phyloP scores from a whole-genome alignment of 176 grass and related monocot species.

The Musa acuminata region DNA sequence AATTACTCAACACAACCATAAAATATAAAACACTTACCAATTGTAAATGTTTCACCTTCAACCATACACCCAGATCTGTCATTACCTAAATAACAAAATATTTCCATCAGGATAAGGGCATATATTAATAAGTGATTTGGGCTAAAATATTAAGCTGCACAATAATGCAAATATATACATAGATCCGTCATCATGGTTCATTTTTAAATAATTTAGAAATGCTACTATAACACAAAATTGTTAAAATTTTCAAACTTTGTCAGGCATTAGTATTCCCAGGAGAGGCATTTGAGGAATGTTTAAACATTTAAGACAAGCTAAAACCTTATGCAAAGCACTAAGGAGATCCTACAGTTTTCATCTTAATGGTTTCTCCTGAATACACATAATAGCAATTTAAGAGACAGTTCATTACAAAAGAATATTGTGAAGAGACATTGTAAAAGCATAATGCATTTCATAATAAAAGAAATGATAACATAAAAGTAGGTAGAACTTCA shows the following conservation, averaged over 20 bases:
- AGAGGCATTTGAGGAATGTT: background rate
- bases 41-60: slow-evolving; percentile 88
- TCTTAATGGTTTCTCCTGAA: background rate
- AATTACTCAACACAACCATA: background rate
- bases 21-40: slow-evolving; percentile 34
- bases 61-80: slow-evolving; percentile 63
- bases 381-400: background rate
- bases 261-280: background rate
- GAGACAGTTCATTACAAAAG: too few relatives aligned
- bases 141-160: background rate
- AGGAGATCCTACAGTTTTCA: background rate
- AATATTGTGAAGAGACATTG: too few relatives aligned
- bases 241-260: background rate
- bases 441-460: too few relatives aligned
- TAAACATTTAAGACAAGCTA: background rate
- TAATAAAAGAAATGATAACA: too few relatives aligned
- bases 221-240: background rate
- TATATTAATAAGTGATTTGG: background rate
- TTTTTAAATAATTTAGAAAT: background rate
- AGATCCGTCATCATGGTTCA: background rate
- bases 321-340: background rate
- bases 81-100: slow-evolving; percentile 46
- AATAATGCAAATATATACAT: background rate
- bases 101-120: background rate
- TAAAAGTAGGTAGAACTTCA: too few relatives aligned